Percentiles rank a stretch among this genome's conserved stretches.
phyloP scores from a whole-genome alignment of 805 yeast genomes.

The Candida anglica region DNA sequence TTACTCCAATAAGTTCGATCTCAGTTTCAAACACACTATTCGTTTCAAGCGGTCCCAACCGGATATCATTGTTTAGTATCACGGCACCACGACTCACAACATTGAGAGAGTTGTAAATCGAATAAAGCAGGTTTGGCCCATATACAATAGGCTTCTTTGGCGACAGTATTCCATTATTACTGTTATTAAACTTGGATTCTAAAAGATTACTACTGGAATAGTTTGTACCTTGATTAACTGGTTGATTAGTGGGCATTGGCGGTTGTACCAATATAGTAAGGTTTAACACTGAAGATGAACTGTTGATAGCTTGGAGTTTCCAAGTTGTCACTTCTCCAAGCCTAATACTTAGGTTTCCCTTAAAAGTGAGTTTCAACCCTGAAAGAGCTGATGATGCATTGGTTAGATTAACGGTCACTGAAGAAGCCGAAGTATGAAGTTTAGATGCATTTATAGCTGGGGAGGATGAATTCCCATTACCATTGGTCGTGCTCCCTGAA shows the following conservation, averaged over 20 bases:
- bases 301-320: constrained; percentile 64
- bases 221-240: not conserved
- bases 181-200: not conserved
- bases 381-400: constrained; percentile 24
- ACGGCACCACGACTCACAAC: constrained; percentile 53
- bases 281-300: constrained; percentile 46
- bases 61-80: constrained; percentile 60
- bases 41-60: constrained; percentile 59
- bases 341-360: constrained; percentile 57
- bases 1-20: constrained; percentile 55
- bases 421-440: constrained; percentile 16
- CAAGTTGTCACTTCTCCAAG: constrained; percentile 60
- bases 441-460: constrained; percentile 2
- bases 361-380: constrained; percentile 46
- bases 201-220: not conserved
- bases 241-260: constrained; percentile 8
- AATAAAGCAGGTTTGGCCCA: constrained; percentile 18
- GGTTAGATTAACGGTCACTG: constrained; percentile 34
- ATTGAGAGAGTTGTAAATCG: constrained; percentile 33
- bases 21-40: constrained; percentile 63
- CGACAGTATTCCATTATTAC: constrained; percentile 10
- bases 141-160: constrained; percentile 10
- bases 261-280: constrained; percentile 44
- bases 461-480: not conserved
- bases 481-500: too few relatives aligned